Percentiles rank a stretch among this genome's conserved stretches.
Conservation (phyloP, 345 rosid species). For the Pugionium cornutum region DNA sequence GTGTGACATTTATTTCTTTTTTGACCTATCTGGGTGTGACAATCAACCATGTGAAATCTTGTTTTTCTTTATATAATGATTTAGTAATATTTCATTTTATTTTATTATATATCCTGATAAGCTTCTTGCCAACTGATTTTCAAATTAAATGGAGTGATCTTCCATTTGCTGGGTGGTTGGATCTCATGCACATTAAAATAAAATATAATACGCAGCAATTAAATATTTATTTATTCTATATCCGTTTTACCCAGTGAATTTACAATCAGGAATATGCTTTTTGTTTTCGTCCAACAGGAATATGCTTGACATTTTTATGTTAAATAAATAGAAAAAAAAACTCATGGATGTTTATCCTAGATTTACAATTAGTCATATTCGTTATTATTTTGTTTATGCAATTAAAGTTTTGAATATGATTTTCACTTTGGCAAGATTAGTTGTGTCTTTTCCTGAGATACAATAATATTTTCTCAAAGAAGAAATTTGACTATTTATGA, state of each 20-base stretch:
- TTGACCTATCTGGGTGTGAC: conserved; percentile 9
- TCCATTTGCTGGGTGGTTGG: conserved; percentile 35
- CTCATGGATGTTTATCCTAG: conserved; percentile 2
- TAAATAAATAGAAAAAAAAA: neutral
- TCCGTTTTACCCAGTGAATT: neutral
- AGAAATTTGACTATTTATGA: neutral
- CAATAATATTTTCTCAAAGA: neutral
- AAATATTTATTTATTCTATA: neutral
- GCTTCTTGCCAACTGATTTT: conserved; percentile 39
- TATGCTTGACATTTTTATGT: conserved; percentile 16
- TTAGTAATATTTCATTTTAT: neutral
- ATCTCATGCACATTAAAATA: conserved; percentile 24
- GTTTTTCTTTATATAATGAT: neutral
- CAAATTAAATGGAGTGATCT: conserved; percentile 33
- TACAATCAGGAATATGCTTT: conserved; percentile 27
- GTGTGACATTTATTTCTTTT: too few species aligned
- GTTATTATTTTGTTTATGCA: neutral
- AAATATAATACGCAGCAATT: neutral
- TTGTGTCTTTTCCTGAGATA: neutral
- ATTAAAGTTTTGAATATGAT: conserved; percentile 2
- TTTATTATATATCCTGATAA: conserved; percentile 22
- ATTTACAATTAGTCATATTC: neutral
- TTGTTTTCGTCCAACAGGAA: neutral
- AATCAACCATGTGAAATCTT: conserved; percentile 40
- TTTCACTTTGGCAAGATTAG: conserved; percentile 1